Conservation (phyloP, 2,329 filamentous ascomycete genomes). For the Drechslerella dactyloides region DNA sequence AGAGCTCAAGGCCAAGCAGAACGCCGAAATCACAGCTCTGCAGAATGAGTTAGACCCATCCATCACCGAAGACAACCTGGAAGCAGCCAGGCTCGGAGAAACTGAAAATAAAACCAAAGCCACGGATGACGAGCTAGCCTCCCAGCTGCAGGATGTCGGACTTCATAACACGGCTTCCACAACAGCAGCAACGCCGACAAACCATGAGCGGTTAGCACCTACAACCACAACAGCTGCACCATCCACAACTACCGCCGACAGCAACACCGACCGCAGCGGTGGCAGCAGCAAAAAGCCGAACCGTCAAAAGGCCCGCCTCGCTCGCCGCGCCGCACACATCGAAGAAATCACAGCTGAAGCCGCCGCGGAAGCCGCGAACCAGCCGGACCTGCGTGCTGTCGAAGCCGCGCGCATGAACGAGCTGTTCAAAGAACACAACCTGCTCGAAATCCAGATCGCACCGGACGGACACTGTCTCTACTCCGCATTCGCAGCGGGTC, state of each 20-base stretch:
- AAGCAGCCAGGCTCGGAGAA: conserved; percentile 13
- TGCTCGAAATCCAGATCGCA: conserved; percentile 78
- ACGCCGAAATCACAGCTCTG: conserved; percentile 64
- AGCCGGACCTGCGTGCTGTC: conserved; percentile 73
- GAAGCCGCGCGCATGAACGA: conserved; percentile 75
- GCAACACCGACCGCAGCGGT: conserved; percentile 52
- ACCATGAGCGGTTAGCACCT: conserved; percentile 43
- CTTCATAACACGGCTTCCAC: conserved; percentile 50
- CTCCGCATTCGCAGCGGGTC: conserved; percentile 85
- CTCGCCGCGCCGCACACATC: conserved; percentile 83
- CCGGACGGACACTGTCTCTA: conserved; percentile 97
- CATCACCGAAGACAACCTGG: conserved; percentile 17
- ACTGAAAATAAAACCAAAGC: conserved; percentile 5
- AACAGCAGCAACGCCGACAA: conserved; percentile 31
- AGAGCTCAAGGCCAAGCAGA: conserved; percentile 70
- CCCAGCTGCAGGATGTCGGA: conserved; percentile 48
- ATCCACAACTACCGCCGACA: conserved; percentile 11
- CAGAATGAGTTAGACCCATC: conserved; percentile 53
- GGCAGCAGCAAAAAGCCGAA: conserved; percentile 76
- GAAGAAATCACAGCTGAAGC: conserved; percentile 73
- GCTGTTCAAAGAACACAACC: conserved; percentile 68
- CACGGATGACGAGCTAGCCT: conserved; percentile 47
- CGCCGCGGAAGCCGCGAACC: conserved; percentile 73
- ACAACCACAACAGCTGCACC: background rate
- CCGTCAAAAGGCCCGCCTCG: conserved; percentile 87